Evolutionary conservation across 2,329 filamentous ascomycete species (phyloP).

Genomic region (Mariannaea elegans): DNA sequence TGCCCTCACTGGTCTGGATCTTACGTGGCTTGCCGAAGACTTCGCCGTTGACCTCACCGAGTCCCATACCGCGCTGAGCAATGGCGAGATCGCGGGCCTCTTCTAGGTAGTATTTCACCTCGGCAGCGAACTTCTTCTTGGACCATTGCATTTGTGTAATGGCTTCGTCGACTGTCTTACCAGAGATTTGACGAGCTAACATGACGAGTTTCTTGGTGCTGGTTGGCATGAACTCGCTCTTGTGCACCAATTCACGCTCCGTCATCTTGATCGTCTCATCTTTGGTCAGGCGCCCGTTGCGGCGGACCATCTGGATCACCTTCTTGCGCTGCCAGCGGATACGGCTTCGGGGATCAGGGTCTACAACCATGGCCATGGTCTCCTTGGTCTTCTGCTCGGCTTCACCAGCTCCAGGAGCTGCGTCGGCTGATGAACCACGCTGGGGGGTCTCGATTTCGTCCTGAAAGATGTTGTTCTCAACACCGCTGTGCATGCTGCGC

Average conservation of each 20-base stretch:
- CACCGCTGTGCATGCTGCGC: constrained; percentile 51
- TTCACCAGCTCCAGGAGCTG: constrained; percentile 40
- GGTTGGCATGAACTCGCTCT: constrained; percentile 80
- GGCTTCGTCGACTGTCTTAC: constrained; percentile 93
- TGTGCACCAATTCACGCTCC: constrained; percentile 63
- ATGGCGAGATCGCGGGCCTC: constrained; percentile 84
- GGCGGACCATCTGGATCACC: constrained; percentile 78
- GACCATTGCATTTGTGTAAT: constrained; percentile 95
- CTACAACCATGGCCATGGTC: constrained; percentile 70
- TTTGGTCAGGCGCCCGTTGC: constrained; percentile 62
- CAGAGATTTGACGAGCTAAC: constrained; percentile 86
- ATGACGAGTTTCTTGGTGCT: constrained; percentile 91
- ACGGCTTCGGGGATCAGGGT: constrained; percentile 78
- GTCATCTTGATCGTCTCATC: constrained; percentile 73
- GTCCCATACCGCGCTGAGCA: constrained; percentile 84
- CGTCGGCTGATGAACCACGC: constrained; percentile 27
- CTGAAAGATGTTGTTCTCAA: constrained; percentile 70
- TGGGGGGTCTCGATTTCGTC: constrained; percentile 58
- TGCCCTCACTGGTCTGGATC: constrained; percentile 79
- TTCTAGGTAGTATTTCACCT: constrained; percentile 81
- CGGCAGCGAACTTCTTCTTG: constrained; percentile 88
- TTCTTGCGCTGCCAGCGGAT: constrained; percentile 84
- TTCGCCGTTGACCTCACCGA: constrained; percentile 59
- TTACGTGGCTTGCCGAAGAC: constrained; percentile 51
- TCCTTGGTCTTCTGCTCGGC: constrained; percentile 52